A percentile compares a stretch with the other conserved stretches of the same genome.
These are phyloP conservation scores for Typha latifolia DNA, from an alignment of 176 grass and related monocot genomes.

Conservation along the genomic window DNA sequence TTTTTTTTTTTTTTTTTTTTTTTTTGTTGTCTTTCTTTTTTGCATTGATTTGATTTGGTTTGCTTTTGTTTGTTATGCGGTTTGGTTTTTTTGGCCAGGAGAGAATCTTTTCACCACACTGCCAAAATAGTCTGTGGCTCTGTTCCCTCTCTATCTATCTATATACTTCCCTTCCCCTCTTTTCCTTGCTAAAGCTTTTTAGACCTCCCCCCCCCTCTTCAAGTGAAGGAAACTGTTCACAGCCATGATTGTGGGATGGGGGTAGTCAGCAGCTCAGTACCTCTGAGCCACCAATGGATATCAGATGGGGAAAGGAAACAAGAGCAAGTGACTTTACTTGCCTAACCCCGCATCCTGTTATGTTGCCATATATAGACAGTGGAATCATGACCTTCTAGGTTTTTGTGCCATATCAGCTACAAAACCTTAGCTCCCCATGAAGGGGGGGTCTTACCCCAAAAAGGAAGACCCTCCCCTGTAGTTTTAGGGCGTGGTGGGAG, in stretches of 20 bases:
- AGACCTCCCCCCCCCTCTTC: background rate
- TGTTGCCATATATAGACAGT: background rate
- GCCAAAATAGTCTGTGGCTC: background rate
- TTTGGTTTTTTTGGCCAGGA: background rate
- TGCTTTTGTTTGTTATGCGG: background rate
- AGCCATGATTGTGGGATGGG: background rate
- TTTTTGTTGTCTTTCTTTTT: too few relatives aligned
- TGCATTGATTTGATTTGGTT: background rate
- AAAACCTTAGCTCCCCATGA: background rate
- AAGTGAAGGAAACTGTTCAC: background rate
- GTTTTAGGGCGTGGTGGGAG: too few relatives aligned
- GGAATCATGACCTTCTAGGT: conserved; percentile 3
- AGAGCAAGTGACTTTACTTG: background rate
- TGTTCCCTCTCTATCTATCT: background rate
- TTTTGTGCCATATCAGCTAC: background rate
- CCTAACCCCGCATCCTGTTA: background rate
- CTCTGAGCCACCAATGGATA: background rate
- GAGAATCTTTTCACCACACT: conserved; percentile 3
- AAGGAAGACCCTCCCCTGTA: background rate
- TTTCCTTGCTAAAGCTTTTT: background rate
- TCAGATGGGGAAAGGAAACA: background rate
- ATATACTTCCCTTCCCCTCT: background rate
- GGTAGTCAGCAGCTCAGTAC: background rate
- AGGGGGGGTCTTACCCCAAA: background rate
- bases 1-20: too few relatives aligned